phyloP scores from a whole-genome alignment of 768 basidiomycete genomes.

The Aureoboletus auriporus region DNA sequence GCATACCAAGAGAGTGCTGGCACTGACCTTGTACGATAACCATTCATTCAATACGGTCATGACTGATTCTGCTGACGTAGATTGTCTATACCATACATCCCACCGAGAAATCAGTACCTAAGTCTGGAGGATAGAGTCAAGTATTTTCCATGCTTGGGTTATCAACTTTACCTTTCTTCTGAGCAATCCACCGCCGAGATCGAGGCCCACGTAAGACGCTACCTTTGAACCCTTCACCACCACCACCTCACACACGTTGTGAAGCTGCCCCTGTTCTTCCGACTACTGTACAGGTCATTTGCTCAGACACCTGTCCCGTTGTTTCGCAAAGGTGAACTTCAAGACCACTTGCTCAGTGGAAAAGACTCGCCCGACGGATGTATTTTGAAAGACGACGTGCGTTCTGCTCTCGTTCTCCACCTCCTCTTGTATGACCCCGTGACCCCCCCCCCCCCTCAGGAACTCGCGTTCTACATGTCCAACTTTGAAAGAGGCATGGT shows the following conservation, averaged over 20 bases:
- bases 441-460: too few relatives aligned
- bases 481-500: conserved; percentile 50
- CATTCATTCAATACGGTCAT: not conserved
- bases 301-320: not conserved
- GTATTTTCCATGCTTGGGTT: conserved; percentile 54
- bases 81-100: conserved; percentile 62
- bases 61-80: conserved; percentile 31
- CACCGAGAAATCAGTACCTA: conserved; percentile 48
- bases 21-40: conserved; percentile 52
- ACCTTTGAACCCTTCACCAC: not conserved
- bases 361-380: not conserved
- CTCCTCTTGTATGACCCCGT: conserved; percentile 1
- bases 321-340: conserved; percentile 6
- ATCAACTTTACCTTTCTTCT: conserved; percentile 65
- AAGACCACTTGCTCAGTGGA: conserved; percentile 1
- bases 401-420: not conserved
- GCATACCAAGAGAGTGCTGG: conserved; percentile 59
- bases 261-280: conserved; percentile 17
- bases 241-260: conserved; percentile 23
- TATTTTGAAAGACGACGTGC: conserved; percentile 19
- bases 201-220: conserved; percentile 45
- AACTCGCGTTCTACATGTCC: conserved; percentile 48
- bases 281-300: conserved; percentile 4
- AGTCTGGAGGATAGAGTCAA: conserved; percentile 49
- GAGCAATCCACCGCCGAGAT: conserved; percentile 50